Evolutionary conservation across 2,329 filamentous ascomycete genomes (phyloP).

Genomic region (Aspergillus nomiae): DNA sequence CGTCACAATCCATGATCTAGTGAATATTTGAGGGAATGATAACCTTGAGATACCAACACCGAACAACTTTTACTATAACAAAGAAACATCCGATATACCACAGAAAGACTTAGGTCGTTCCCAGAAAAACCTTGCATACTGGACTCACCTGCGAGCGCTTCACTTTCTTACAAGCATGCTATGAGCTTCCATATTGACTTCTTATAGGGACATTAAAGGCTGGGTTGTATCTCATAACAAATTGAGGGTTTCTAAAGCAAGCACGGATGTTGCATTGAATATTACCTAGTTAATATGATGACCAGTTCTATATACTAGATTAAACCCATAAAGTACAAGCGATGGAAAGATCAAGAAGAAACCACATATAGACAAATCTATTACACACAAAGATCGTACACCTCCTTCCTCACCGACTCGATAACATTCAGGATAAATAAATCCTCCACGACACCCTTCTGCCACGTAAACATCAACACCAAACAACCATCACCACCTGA

Average conservation of each 20-base stretch:
- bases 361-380: not conserved
- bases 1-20: too few relatives aligned
- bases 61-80: not conserved
- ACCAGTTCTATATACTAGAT: not conserved
- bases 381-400: constrained; percentile 11
- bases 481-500: constrained; percentile 50
- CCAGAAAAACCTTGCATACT: not conserved
- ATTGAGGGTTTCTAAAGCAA: too few relatives aligned
- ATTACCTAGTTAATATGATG: not conserved
- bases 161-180: too few relatives aligned
- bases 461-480: constrained; percentile 45
- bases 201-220: too few relatives aligned
- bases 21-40: not conserved
- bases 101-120: not conserved
- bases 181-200: too few relatives aligned
- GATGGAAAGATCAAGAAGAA: not conserved
- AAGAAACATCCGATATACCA: not conserved
- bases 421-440: constrained; percentile 23
- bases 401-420: constrained; percentile 19
- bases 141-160: too few relatives aligned
- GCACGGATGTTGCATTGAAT: not conserved
- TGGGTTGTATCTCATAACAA: too few relatives aligned
- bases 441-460: constrained; percentile 38
- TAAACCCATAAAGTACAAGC: not conserved
- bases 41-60: not conserved